These are phyloP conservation scores for Exserohilum turcica DNA, from an alignment of 2,329 filamentous ascomycete genomes.

Conservation along the genomic window DNA sequence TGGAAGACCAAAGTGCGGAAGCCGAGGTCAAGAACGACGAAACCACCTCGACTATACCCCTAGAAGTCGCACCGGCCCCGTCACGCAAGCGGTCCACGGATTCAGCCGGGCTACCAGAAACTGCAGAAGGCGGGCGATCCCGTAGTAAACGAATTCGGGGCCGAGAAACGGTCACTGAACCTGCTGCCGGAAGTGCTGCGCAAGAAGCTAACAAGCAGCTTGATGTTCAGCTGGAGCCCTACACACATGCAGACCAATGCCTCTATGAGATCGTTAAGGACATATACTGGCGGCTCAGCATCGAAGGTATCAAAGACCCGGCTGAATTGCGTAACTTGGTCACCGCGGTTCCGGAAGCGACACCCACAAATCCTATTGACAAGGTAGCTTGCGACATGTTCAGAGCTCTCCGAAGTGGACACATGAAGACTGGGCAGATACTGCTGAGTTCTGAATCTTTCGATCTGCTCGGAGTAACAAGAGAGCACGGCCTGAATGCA, in stretches of 20 bases:
- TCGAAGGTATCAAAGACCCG: slow-evolving; percentile 53
- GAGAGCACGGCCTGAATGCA: slow-evolving; percentile 58
- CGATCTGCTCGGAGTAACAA: slow-evolving; percentile 56
- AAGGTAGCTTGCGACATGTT: slow-evolving; percentile 53
- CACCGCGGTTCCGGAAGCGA: slow-evolving; percentile 17
- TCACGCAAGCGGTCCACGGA: slow-evolving; percentile 66
- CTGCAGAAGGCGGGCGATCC: slow-evolving; percentile 59
- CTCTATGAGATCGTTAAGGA: slow-evolving; percentile 60
- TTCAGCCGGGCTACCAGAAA: slow-evolving; percentile 63
- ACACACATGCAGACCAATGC: slow-evolving; percentile 61
- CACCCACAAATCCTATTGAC: slow-evolving; percentile 27
- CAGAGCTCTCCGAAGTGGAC: slow-evolving; percentile 41
- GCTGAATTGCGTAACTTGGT: slow-evolving; percentile 44
- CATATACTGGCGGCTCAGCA: slow-evolving; percentile 58
- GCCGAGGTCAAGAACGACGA: slow-evolving; percentile 24
- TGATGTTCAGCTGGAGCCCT: slow-evolving; percentile 60
- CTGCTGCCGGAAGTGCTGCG: slow-evolving; percentile 51
- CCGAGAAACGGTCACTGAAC: slow-evolving; percentile 61
- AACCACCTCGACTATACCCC: slow-evolving; percentile 11
- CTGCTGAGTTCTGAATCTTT: slow-evolving; percentile 57
- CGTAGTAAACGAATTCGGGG: slow-evolving; percentile 67
- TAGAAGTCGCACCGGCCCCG: slow-evolving; percentile 47
- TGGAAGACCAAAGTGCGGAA: slow-evolving; percentile 26
- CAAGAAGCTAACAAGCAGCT: slow-evolving; percentile 61
- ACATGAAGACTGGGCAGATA: slow-evolving; percentile 52